Evolutionary conservation across 345 rosid genomes (phyloP).

Genomic region (Microthlaspi erraticum): DNA sequence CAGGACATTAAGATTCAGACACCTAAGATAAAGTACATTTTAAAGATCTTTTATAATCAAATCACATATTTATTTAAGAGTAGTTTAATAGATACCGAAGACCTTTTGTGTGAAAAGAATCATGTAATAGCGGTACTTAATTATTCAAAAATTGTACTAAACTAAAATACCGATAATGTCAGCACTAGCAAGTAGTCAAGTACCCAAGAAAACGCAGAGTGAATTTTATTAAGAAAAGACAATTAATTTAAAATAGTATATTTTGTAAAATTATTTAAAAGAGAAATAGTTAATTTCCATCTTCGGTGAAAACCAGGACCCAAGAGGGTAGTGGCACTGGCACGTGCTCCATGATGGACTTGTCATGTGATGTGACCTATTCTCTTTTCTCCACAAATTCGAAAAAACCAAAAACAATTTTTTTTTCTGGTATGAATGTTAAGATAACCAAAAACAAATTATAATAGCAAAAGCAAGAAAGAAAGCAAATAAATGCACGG

Average conservation of each 20-base stretch:
- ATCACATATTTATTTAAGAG: slow-evolving; percentile 10
- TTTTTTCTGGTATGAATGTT: too few relatives aligned
- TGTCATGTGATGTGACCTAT: slow-evolving; percentile 41
- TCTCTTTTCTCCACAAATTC: slow-evolving; percentile 34
- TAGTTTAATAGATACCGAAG: slow-evolving; percentile 3
- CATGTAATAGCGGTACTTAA: slow-evolving; percentile 22
- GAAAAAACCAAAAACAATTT: too few relatives aligned
- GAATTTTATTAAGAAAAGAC: neutral
- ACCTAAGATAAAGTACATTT: slow-evolving; percentile 18
- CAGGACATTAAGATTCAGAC: slow-evolving; percentile 29
- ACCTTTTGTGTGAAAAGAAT: slow-evolving; percentile 43
- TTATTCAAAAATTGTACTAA: slow-evolving; percentile 14
- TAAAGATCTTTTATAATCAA: slow-evolving; percentile 18
- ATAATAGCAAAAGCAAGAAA: too few relatives aligned
- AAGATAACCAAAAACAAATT: too few relatives aligned
- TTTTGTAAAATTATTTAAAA: too few relatives aligned
- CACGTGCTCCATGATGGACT: slow-evolving; percentile 47
- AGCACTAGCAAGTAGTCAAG: too few relatives aligned
- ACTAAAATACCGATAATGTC: neutral
- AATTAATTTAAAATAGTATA: neutral
- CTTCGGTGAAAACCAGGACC: slow-evolving; percentile 31
- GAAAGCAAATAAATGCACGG: too few relatives aligned
- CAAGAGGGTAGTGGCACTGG: slow-evolving; percentile 42
- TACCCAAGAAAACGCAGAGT: neutral
- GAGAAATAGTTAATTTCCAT: slow-evolving; percentile 30